Conservation (phyloP, 805 yeast genomes). For the Metschnikowia colocasiae region DNA sequence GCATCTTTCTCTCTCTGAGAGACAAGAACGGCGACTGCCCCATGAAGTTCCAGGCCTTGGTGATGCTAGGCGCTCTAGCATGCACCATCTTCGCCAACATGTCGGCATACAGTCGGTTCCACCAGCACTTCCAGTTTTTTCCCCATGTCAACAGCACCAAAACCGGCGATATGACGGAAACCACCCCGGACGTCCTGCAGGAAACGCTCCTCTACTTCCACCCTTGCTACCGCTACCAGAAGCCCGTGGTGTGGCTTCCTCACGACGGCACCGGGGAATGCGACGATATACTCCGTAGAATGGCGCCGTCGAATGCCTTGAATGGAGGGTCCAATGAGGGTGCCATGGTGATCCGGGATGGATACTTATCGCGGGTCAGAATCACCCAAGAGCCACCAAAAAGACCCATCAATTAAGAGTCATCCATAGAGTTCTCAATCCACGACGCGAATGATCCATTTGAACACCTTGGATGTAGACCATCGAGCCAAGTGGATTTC, state of each 20-base stretch:
- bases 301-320: conserved; percentile 2
- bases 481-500: too few relatives aligned
- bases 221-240: conserved; percentile 36
- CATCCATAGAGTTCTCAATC: too few relatives aligned
- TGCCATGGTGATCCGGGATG: conserved; percentile 9
- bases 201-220: conserved; percentile 28
- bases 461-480: too few relatives aligned
- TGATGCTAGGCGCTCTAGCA: conserved; percentile 50
- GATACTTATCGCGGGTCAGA: conserved; percentile 6
- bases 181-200: neutral
- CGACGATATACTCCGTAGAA: conserved; percentile 4
- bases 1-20: conserved; percentile 63
- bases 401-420: neutral
- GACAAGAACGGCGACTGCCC: conserved; percentile 43
- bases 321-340: conserved; percentile 14
- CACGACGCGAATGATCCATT: too few relatives aligned
- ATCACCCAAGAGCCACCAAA: conserved; percentile 13
- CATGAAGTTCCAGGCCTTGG: conserved; percentile 46
- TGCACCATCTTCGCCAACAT: conserved; percentile 57
- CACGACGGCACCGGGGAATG: conserved; percentile 15
- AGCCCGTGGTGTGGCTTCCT: conserved; percentile 41
- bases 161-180: conserved; percentile 1
- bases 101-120: conserved; percentile 43
- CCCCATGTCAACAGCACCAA: conserved; percentile 20
- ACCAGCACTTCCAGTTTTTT: conserved; percentile 26